These are phyloP conservation scores for Pelargonium fulgidum DNA, from an alignment of 441 rosid species.

Conservation along the genomic window DNA sequence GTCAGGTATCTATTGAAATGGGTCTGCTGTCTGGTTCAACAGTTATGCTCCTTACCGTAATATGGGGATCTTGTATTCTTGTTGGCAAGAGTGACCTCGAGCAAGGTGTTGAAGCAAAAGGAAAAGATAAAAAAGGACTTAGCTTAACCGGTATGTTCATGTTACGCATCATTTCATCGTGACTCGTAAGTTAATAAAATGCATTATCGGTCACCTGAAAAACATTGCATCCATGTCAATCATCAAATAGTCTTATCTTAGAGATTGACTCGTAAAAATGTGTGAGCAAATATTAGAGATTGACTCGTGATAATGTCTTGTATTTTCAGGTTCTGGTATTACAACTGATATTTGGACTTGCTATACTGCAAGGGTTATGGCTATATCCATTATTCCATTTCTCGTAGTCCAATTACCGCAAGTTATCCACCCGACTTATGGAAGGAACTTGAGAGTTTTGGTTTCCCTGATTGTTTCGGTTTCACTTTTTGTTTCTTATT, in stretches of 20 bases:
- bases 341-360: slow-evolving; percentile 10
- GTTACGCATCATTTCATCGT: background rate
- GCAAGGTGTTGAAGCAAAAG: slow-evolving; percentile 43
- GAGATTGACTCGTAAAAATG: background rate
- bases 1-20: slow-evolving; percentile 92
- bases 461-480: background rate
- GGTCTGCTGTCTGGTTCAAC: slow-evolving; percentile 95
- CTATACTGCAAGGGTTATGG: slow-evolving; percentile 7
- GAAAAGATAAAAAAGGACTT: slow-evolving; percentile 42
- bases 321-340: background rate
- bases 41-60: slow-evolving; percentile 77
- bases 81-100: slow-evolving; percentile 74
- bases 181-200: background rate
- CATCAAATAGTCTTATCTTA: too few relatives aligned
- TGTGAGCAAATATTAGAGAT: background rate
- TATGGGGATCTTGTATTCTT: slow-evolving; percentile 81
- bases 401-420: slow-evolving; percentile 5
- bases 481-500: slow-evolving; percentile 1
- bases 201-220: background rate
- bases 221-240: too few relatives aligned
- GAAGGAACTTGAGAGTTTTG: slow-evolving; percentile 4
- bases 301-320: too few relatives aligned
- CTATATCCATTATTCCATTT: slow-evolving; percentile 3
- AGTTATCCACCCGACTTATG: background rate
- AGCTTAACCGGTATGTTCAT: slow-evolving; percentile 46